Evolutionary conservation across 495 filamentous ascomycete genomes (phyloP), one percentile per base, ranked within the genome.

Genomic region (Xylaria venustula): DNA sequence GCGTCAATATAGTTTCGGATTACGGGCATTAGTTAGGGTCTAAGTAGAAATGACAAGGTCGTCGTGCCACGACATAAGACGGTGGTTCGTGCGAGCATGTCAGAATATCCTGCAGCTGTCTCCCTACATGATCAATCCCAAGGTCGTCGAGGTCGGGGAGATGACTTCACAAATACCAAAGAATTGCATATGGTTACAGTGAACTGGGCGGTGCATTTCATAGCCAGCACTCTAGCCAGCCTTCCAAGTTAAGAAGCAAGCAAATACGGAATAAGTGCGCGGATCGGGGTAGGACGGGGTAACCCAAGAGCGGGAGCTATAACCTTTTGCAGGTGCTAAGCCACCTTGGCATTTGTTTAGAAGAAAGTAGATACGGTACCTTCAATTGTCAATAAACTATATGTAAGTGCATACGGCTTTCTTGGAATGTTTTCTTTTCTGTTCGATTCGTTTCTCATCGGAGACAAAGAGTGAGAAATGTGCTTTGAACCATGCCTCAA

Each of bases 251-350:
- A n/a, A n/a, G n/a, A n/a, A n/a, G n/a, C n/a, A n/a, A n/a, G n/a
- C n/a, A n/a, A n/a, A n/a, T n/a, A n/a, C n/a, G n/a, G n/a, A n/a
- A n/a, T n/a, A n/a, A n/a, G n/a, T n/a, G n/a, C n/a, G n/a, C n/a
- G 28, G 28, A 50, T 50, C 49, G 25, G 30, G 30, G 30, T 11
- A 11, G 30, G 11, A 34, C 30, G 5, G n/a, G n/a, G n/a, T n/a
- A n/a, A n/a, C n/a, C 40, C 12, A 23, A 28, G 30, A 15, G 41
- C 25, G 34, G 51, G 34, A 3, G 49, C 49, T 51, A n/a, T n/a
- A n/a, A n/a, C n/a, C n/a, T n/a, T n/a, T n/a, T 25, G 30, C 14
- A 42, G 54, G n/a, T 48, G 54, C 54, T 58, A 28, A 58, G 54
- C 54, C 54, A 49, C 54, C 28, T 47, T 40, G 44, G 23, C 44